Base-by-base conservation (phyloP, 805 yeast genomes). In the Starmerella khaoyaiensis region DNA sequence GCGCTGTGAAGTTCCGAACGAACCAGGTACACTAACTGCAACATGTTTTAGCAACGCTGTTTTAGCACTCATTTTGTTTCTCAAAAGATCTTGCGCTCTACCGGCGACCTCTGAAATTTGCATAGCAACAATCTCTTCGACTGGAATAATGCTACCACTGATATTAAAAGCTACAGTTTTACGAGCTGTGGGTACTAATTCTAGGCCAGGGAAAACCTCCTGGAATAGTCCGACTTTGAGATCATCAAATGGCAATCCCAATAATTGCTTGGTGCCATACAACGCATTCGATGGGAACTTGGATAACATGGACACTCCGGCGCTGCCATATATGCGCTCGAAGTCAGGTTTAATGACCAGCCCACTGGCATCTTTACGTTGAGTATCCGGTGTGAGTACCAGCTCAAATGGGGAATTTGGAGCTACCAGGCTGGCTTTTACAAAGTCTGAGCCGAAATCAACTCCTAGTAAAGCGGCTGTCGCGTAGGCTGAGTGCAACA, bases 51-150 rank as follows among this genome's bases (percentile, higher is more conserved):
- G 68, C 14, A 12, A 15, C 12, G 46, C 50, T 5, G 19, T n/a
- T 21, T 41, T 44, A 17, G 67, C 61, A 11, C 72, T 66, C 2
- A 71, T 63, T 31, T 71, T 69, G 27, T 63, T 67, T 22, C 67
- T 64, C 57, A 90, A 68, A 35, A 75, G 64, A 1, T 56, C 58
- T 36, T 75, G 65, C 3, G 93, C 93, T 37, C 94, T 68, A 3
- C 54, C 48, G 40, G 71, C 71, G 44, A 79, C 64, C 37, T 82
- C 79, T 36, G 68, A 68, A 37, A 87, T 61, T 35, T 69, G 64
- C 98, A 90, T 87, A 6, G 93, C 96, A 22, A 79, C 57, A 0
- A 80, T 54, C 56, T 90, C 96, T 58, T 90, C 96, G 10, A 76
- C 65, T 3, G 77, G 62, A 38, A 64, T 72, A 21, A 62, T 56